These are phyloP conservation scores for Luzula sylvatica DNA, from an alignment of 176 grass and related monocot genomes.

Conservation along the genomic window DNA sequence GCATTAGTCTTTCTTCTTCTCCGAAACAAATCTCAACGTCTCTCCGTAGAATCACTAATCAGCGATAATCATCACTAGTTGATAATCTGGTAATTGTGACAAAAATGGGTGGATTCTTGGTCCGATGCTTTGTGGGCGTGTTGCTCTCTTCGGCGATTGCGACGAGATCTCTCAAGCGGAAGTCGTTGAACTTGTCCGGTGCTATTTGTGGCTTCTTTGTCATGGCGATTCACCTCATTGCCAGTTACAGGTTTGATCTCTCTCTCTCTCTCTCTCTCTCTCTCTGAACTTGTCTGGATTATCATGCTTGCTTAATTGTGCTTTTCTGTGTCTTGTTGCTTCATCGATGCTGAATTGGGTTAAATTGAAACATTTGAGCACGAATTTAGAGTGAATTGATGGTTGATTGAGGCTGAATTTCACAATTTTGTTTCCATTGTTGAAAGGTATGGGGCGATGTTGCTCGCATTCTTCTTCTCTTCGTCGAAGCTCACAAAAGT, in stretches of 20 bases:
- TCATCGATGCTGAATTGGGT: neutral
- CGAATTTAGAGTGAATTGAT: too few species aligned
- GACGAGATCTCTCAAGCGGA: conserved; percentile 35
- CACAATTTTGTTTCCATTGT: neutral
- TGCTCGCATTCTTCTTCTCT: conserved; percentile 73
- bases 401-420: neutral
- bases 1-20: too few species aligned
- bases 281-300: too few species aligned
- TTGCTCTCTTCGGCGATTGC: conserved; percentile 41
- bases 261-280: too few species aligned
- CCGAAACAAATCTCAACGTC: too few species aligned
- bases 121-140: conserved; percentile 31
- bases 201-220: conserved; percentile 57
- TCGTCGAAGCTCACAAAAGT: conserved; percentile 74
- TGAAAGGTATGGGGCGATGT: conserved; percentile 46
- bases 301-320: neutral
- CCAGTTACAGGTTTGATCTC: conserved; percentile 47
- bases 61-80: too few species aligned
- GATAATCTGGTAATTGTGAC: too few species aligned
- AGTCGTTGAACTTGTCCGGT: conserved; percentile 56
- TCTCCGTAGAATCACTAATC: too few species aligned
- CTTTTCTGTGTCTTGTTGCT: neutral
- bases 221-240: conserved; percentile 64
- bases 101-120: conserved; percentile 13
- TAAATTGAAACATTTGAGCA: neutral